Evolutionary conservation across 2,329 filamentous ascomycete species (phyloP), one percentile per base, ranked within the genome.

Genomic region (Magnaporthiopsis rhizophila): DNA sequence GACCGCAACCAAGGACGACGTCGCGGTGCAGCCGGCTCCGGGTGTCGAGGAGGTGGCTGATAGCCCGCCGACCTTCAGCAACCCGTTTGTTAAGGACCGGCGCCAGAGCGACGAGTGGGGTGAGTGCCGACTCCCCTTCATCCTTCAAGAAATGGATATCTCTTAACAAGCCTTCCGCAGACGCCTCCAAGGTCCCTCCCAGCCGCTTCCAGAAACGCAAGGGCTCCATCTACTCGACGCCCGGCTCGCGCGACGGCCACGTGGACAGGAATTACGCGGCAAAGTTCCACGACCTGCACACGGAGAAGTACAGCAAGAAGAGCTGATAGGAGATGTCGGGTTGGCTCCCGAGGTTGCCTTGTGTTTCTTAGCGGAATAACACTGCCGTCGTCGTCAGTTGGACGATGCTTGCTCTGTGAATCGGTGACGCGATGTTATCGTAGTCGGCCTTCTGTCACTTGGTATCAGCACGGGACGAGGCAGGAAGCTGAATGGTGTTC

Each of bases 121-220:
- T 82, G 65, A 71, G 78, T 74, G 36, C 12, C 11, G n/a, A n/a
- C n/a, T n/a, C n/a, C n/a, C n/a, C n/a, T n/a, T n/a, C n/a, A n/a
- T n/a, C n/a, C n/a, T n/a, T n/a, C n/a, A n/a, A n/a, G n/a, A n/a
- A n/a, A n/a, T n/a, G n/a, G n/a, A n/a, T n/a, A n/a, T n/a, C n/a
- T n/a, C n/a, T n/a, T n/a, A 24, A 26, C 45, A 34, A 34, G 32
- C 28, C 50, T 30, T n/a, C 34, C 53, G 66, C 61, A 86, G 86
- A 89, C 74, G 87, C 87, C 4, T 81, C 83, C 69, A 89, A 89
- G 74, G 86, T 88, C 0, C 85, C 85, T 1, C 87, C 87, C 12
- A 86, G 83, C 67, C 84, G 85, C 60, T 89, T 90, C 77, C 87
- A 89, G 74, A 88, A 88, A 76, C 83, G 85, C 71, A 86, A 87